Evolutionary conservation across 768 basidiomycete genomes (phyloP).

Genomic region (Termitomyces sp.): DNA sequence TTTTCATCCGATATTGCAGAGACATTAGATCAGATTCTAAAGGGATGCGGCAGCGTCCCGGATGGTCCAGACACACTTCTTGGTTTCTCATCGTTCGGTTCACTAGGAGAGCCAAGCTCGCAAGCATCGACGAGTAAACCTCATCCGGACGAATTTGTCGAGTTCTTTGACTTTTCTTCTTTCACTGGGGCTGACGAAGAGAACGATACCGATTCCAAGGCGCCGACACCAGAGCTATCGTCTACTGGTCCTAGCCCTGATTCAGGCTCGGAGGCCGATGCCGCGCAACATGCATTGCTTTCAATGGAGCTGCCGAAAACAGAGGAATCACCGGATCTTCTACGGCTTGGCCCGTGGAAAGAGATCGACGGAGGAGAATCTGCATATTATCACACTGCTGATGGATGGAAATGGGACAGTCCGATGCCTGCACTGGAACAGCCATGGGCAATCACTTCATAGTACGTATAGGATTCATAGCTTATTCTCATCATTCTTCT

Average conservation of each 20-base stretch:
- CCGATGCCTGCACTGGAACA: slow-evolving; percentile 62
- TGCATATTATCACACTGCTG: slow-evolving; percentile 55
- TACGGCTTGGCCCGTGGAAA: slow-evolving; percentile 59
- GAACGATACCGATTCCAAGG: slow-evolving; percentile 54
- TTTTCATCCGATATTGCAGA: slow-evolving; percentile 51
- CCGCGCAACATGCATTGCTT: slow-evolving; percentile 39
- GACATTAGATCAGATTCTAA: slow-evolving; percentile 61
- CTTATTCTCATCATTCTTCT: slow-evolving; percentile 27
- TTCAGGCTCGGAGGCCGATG: slow-evolving; percentile 63
- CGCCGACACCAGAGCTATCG: slow-evolving; percentile 74
- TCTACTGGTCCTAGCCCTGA: slow-evolving; percentile 78
- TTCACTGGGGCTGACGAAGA: slow-evolving; percentile 55
- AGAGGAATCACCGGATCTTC: slow-evolving; percentile 51
- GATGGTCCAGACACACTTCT: slow-evolving; percentile 38
- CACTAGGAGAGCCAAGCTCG: slow-evolving; percentile 26
- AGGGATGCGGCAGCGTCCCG: slow-evolving; percentile 39
- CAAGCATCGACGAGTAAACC: slow-evolving; percentile 23
- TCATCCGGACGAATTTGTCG: slow-evolving; percentile 47
- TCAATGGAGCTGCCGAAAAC: slow-evolving; percentile 44
- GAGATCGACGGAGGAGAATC: slow-evolving; percentile 78
- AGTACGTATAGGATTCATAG: slow-evolving; percentile 33
- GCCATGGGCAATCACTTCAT: slow-evolving; percentile 71
- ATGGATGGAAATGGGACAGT: slow-evolving; percentile 71
- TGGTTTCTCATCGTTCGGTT: slow-evolving; percentile 29
- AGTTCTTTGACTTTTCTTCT: slow-evolving; percentile 69